Percentiles rank a stretch among this genome's conserved stretches.
These are phyloP conservation scores for Psilocybe cyanescens DNA, from an alignment of 768 basidiomycete species.

Conservation along the genomic window DNA sequence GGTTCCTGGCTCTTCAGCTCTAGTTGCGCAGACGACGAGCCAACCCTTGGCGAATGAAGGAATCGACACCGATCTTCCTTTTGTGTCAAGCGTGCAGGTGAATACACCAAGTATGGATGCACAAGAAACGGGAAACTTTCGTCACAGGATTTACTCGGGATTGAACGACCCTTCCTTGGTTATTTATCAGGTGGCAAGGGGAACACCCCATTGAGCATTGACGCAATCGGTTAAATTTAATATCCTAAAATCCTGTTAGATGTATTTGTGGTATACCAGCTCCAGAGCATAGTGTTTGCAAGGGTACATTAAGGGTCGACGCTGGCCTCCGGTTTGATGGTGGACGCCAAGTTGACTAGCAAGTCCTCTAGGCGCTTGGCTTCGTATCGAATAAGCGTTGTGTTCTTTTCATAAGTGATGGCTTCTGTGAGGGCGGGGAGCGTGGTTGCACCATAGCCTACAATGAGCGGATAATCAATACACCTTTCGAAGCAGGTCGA, in stretches of 20 bases:
- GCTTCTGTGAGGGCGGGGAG: slow-evolving; percentile 83
- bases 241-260: not conserved
- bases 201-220: not conserved
- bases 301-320: not conserved
- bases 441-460: slow-evolving; percentile 85
- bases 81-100: slow-evolving; percentile 15
- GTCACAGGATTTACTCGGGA: slow-evolving; percentile 18
- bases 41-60: not conserved
- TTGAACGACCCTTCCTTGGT: not conserved
- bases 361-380: slow-evolving; percentile 55
- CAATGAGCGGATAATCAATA: not conserved
- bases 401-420: slow-evolving; percentile 69
- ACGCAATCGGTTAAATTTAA: not conserved
- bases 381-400: slow-evolving; percentile 63
- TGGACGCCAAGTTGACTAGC: slow-evolving; percentile 54
- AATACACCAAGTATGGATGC: slow-evolving; percentile 19
- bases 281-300: not conserved
- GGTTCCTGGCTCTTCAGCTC: not conserved
- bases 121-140: slow-evolving; percentile 19
- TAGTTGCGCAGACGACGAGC: not conserved
- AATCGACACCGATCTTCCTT: not conserved
- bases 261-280: not conserved
- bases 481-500: not conserved
- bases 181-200: not conserved
- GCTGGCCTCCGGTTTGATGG: slow-evolving; percentile 31